phyloP scores from a whole-genome alignment of 164 flowering plant species.

The Umbellularia californica region DNA sequence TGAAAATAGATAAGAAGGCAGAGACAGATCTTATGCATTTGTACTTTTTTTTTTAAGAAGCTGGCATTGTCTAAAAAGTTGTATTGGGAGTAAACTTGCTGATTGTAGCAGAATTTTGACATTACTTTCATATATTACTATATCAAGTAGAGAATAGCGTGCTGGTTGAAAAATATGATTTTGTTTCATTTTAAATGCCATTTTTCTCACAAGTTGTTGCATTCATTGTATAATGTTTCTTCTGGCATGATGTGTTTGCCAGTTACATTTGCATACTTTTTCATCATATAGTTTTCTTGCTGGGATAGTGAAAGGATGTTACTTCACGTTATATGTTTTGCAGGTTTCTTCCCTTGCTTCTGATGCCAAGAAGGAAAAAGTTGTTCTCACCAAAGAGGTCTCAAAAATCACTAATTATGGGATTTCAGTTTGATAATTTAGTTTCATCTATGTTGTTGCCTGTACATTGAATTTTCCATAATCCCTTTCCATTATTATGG shows the following conservation, averaged over 20 bases:
- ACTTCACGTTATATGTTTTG: neutral
- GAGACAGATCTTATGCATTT: too few relatives aligned
- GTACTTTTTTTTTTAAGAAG: too few relatives aligned
- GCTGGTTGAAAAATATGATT: too few relatives aligned
- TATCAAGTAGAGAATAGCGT: too few relatives aligned
- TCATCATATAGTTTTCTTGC: neutral
- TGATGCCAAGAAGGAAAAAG: conserved; percentile 67
- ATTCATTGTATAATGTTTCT: neutral
- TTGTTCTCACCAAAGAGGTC: conserved; percentile 61
- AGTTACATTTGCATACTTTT: neutral
- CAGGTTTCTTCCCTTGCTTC: conserved; percentile 79
- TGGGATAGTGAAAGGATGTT: neutral
- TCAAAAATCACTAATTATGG: conserved; percentile 82
- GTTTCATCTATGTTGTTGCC: neutral
- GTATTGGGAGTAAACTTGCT: too few relatives aligned
- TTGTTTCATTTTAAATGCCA: too few relatives aligned
- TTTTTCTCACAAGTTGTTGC: too few relatives aligned
- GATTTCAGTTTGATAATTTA: conserved; percentile 58
- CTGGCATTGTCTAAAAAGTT: too few relatives aligned
- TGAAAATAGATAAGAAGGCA: too few relatives aligned
- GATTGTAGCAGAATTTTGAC: too few relatives aligned
- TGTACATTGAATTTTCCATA: neutral
- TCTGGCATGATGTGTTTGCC: neutral
- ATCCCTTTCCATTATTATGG: neutral
- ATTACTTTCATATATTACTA: too few relatives aligned